Base-by-base conservation (phyloP, 2,329 filamentous ascomycete species). In the Periconia macrospinosa region DNA sequence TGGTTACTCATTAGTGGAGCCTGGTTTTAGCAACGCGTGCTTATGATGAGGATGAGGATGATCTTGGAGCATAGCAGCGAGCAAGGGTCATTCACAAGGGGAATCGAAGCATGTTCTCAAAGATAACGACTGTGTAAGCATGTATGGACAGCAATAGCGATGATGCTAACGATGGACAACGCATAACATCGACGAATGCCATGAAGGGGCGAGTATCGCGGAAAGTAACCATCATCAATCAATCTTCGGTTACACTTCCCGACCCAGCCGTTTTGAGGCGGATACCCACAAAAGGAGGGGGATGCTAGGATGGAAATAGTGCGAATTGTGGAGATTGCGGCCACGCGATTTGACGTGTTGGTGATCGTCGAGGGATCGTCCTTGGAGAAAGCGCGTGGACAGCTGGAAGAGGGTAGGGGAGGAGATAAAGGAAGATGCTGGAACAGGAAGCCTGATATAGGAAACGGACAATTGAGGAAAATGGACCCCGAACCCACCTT, bases 401-500 rank as follows among this genome's bases (percentile, higher is more conserved):
- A 17, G 14, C 17, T 37, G 33, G 33, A 5, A n/a, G 15, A 37
- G 33, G 15, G 30, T 7, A 47, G 35, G 33, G 40, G 56, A 47
- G 52, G 41, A 42, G 49, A 46, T 49, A 47, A 49, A 56, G 54
- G 41, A 47, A 50, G 47, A 49, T 41, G 54, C 41, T 58, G 43
- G 55, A 65, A 57, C 55, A 43, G 48, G 53, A 23, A 43, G 43
- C 43, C 30, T 30, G 53, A 57, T 37, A 53, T 37, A 37, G 33
- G 46, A 53, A 47, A 41, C 13, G 51, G 33, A 37, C 33, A 37
- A n/a, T 37, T 55, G 48, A 54, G 45, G 44, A 53, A 47, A 45
- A 54, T 50, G 47, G 45, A 55, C 27, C 59, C 55, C 72, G 49
- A 46, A 55, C 40, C 60, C 55, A 73, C 69, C 71, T 76, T 94